phyloP scores from a whole-genome alignment of 1,284 basidiomycete species.

The Coniferiporia weirii region DNA sequence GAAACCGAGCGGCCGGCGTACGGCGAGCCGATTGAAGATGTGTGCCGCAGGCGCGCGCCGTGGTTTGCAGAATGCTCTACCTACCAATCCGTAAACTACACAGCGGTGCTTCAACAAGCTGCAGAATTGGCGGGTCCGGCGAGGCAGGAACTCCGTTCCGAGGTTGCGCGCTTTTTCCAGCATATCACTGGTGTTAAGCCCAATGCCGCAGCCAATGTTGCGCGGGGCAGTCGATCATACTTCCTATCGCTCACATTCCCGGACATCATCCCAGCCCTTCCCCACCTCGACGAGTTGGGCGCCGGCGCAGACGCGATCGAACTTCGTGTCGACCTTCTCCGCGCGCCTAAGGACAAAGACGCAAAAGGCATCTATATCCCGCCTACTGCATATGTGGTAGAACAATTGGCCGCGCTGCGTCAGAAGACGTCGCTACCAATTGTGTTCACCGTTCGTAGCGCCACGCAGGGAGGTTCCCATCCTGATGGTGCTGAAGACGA shows the following conservation, averaged over 20 bases:
- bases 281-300: constrained; percentile 66
- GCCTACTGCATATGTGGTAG: constrained; percentile 67
- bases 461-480: constrained; percentile 88
- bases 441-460: constrained; percentile 88
- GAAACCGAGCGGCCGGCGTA: constrained; percentile 82
- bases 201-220: constrained; percentile 61
- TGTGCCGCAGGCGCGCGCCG: constrained; percentile 78
- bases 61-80: constrained; percentile 87
- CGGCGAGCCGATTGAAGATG: constrained; percentile 79
- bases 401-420: constrained; percentile 79
- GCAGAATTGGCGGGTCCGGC: constrained; percentile 19
- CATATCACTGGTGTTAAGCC: constrained; percentile 77
- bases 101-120: constrained; percentile 32
- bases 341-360: constrained; percentile 43
- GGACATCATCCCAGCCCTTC: constrained; percentile 70
- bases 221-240: constrained; percentile 66
- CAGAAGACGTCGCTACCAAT: constrained; percentile 79
- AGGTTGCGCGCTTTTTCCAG: constrained; percentile 79
- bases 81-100: constrained; percentile 82
- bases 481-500: constrained; percentile 74
- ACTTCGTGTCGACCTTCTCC: constrained; percentile 87
- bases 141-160: constrained; percentile 31
- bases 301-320: constrained; percentile 93
- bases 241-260: constrained; percentile 94
- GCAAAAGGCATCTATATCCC: constrained; percentile 56